These are phyloP conservation scores for Dalbergia oliveri DNA, from an alignment of 306 rosid genomes.

Conservation along the genomic window DNA sequence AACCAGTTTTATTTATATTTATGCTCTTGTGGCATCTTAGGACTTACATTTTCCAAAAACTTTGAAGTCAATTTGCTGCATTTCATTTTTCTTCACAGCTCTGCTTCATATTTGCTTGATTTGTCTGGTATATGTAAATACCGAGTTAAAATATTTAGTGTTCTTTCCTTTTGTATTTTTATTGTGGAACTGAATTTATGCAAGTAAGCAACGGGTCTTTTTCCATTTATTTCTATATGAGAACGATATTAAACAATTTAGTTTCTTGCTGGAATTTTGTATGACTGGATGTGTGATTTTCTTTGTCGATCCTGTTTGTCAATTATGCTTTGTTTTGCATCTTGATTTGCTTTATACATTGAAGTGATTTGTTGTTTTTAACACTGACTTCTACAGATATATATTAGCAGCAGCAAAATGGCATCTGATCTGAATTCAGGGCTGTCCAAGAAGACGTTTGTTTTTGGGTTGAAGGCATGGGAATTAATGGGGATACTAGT, in stretches of 20 bases:
- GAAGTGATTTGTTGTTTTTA: constrained; percentile 38
- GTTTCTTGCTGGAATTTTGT: constrained; percentile 29
- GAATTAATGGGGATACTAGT: constrained; percentile 77
- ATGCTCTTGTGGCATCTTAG: constrained; percentile 28
- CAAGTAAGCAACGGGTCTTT: not conserved
- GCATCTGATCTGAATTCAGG: constrained; percentile 74
- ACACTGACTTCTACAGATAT: constrained; percentile 50
- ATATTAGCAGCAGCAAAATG: constrained; percentile 59
- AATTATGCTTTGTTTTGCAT: constrained; percentile 30
- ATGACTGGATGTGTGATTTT: constrained; percentile 18
- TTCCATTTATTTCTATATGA: constrained; percentile 16
- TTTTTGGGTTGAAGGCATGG: constrained; percentile 85
- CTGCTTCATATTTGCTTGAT: constrained; percentile 39
- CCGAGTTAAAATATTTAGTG: constrained; percentile 29
- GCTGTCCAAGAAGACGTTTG: constrained; percentile 73
- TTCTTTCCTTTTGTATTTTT: constrained; percentile 32
- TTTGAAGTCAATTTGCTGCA: constrained; percentile 39
- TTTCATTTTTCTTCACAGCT: constrained; percentile 15
- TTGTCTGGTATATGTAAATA: constrained; percentile 39
- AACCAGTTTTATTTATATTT: constrained; percentile 17
- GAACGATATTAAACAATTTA: not conserved
- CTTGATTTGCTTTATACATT: constrained; percentile 32
- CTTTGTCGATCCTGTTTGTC: not conserved
- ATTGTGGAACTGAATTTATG: constrained; percentile 7
- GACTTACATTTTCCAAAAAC: constrained; percentile 2